Base-by-base conservation (phyloP, 1,284 basidiomycete genomes). In the Rhodotorula sp. region DNA sequence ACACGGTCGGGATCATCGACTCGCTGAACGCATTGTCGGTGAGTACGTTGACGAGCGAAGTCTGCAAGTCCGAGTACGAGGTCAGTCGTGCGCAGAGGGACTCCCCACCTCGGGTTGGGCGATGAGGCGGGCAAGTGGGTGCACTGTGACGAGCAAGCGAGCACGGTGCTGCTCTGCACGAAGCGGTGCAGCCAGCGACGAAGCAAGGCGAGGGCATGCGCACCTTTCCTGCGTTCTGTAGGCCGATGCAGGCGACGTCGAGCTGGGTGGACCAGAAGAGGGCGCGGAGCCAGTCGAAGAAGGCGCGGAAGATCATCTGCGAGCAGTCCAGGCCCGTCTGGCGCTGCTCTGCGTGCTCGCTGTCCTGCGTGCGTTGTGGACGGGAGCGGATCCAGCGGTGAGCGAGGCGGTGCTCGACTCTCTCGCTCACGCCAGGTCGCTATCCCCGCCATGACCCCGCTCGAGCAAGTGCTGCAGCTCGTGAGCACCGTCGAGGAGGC, bases 201-300 rank as follows among this genome's bases (percentile, higher is more conserved):
- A 34, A 34, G 34, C 34, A 34, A 34, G 34, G 34, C 34, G 34
- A 34, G 34, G 34, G 8, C 17, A 3, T 7, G 53, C 67, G 19
- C 17, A 77, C 74, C 77, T 82, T 82, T 56, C 82, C 82, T 9
- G 82, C 81, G 44, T 80, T 80, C 85, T 97, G 94, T 46, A 98
- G 84, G 50, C 96, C 96, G 57, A 98, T 91, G 44, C 97, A 89
- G 17, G 92, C 92, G 77, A 98, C 90, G 82, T 98, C 96, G 60
- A 94, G 89, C 54, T 90, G 86, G 79, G 93, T 96, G 52, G 91
- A 88, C 84, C 95, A 97, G 86, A 99, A 86, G 2, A 88, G 74
- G 17, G 84, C 83, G 48, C 83, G 80, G 21, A 88, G 80, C 85
- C 85, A 87, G 72, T 83, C 80, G 73, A 92, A 84, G 56, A 93